Conservation (phyloP, 2,329 filamentous ascomycete species). For the Pseudogymnoascus sp. region DNA sequence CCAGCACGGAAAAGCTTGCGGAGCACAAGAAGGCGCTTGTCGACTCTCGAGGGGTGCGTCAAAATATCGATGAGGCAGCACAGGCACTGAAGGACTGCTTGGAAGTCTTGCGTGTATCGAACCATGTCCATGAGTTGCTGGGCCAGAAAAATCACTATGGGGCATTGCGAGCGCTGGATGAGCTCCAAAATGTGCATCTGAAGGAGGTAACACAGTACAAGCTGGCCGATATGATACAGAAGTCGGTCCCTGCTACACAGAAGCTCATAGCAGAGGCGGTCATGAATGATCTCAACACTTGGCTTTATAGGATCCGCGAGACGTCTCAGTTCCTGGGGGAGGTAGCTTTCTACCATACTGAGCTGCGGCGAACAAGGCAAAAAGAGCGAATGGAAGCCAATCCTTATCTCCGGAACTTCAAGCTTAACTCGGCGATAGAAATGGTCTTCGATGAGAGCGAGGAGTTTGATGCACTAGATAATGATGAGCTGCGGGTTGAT, state of each 20-base stretch:
- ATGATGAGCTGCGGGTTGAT: constrained; percentile 90
- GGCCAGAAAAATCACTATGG: constrained; percentile 93
- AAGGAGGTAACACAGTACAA: constrained; percentile 93
- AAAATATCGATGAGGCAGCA: constrained; percentile 92
- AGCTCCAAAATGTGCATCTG: constrained; percentile 93
- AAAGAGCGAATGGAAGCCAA: constrained; percentile 75
- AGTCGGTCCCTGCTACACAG: constrained; percentile 87
- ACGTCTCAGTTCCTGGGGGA: constrained; percentile 94
- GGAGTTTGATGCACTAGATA: constrained; percentile 91
- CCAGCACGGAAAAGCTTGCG: constrained; percentile 87
- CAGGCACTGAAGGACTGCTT: constrained; percentile 85
- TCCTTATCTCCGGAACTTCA: constrained; percentile 72
- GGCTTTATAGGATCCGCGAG: constrained; percentile 91
- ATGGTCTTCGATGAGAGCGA: constrained; percentile 91
- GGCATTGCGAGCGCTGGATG: constrained; percentile 86
- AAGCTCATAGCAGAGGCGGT: constrained; percentile 92
- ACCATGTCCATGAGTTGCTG: constrained; percentile 87
- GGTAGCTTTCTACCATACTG: constrained; percentile 93
- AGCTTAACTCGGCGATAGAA: constrained; percentile 91
- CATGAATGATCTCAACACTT: constrained; percentile 94
- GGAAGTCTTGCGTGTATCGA: constrained; percentile 85
- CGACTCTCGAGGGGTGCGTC: constrained; percentile 82
- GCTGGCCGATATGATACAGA: constrained; percentile 91
- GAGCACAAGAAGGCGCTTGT: constrained; percentile 92
- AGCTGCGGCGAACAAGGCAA: constrained; percentile 75